Evolutionary conservation across 164 flowering plant genomes (phyloP), one percentile per base, ranked within the genome.

Genomic region (Cinnamomum micranthum): DNA sequence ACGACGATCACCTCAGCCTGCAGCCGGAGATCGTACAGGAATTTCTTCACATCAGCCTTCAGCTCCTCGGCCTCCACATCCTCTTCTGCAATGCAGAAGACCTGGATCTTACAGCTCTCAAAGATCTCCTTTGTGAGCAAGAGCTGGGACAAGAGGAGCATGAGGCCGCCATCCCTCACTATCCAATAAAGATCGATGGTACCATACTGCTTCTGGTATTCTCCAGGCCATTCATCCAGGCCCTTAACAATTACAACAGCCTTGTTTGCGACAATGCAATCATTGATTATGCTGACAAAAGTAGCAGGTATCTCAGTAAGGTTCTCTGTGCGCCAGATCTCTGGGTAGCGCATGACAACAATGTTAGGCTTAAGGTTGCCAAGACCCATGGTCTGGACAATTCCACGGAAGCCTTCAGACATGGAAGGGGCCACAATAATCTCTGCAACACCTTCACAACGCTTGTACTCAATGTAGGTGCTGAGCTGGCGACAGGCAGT

Each of bases 171-270:
- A 77, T 96, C 99, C 75, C 97, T 84, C 50, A 96, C 99, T 10
- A 96, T 96, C 99, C 99, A 96, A 77, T 96, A 96, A 76, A 96
- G 79, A 77, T 96, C 99, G 59, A 96, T 96, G 4, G 94, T 91
- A 2, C 99, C 99, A 77, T 88, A 92, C 84, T 94, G 98, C 75
- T 82, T 87, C 74, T 96, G 99, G 79, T 89, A 96, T 84, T 90
- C 97, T 60, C 93, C 93, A 13, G 99, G 99, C 99, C 99, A 96
- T 77, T 96, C 99, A 73, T 96, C 99, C 7, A 96, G 90, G 15
- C 99, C 99, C 81, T 96, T 96, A 28, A 96, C 97, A 71, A 94
- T 96, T 25, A 96, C 99, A 66, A 96, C 99, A 1, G 99, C 99
- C 85, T 96, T 96, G 84, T 94, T 94, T 4, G 99, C 99, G 11